Evolutionary conservation across 768 basidiomycete genomes (phyloP).

Genomic region (Lyophyllum decastes): DNA sequence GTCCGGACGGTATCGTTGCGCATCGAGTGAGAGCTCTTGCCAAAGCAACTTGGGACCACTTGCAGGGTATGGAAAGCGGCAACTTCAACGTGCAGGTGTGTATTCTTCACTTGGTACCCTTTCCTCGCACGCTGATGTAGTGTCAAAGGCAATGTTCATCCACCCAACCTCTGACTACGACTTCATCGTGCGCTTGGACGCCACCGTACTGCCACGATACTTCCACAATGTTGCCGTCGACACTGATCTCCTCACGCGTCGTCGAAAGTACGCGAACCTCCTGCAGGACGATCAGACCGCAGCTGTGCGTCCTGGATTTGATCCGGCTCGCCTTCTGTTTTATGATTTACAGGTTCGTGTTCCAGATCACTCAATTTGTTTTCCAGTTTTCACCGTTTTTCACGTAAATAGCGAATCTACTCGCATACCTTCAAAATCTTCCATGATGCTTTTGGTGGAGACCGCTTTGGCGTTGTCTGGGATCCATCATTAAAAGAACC

Average conservation of each 20-base stretch:
- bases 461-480: conserved; percentile 83
- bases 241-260: conserved; percentile 41
- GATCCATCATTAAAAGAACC: conserved; percentile 67
- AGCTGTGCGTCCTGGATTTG: conserved; percentile 75
- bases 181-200: conserved; percentile 76
- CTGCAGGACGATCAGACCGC: conserved; percentile 29
- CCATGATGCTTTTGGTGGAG: conserved; percentile 80
- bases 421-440: conserved; percentile 81
- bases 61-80: conserved; percentile 55
- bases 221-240: conserved; percentile 67
- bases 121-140: conserved; percentile 1
- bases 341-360: conserved; percentile 70
- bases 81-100: conserved; percentile 61
- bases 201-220: conserved; percentile 66
- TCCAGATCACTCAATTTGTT: neutral
- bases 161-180: conserved; percentile 88
- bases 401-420: conserved; percentile 60
- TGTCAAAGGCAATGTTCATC: conserved; percentile 71
- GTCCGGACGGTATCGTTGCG: conserved; percentile 73
- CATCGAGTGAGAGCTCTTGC: conserved; percentile 74
- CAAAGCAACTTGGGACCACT: conserved; percentile 64
- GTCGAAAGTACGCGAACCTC: conserved; percentile 49
- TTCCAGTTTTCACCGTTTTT: neutral
- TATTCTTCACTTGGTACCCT: neutral
- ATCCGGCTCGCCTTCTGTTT: conserved; percentile 71